phyloP scores from a whole-genome alignment of 1,139 yeast species.

The Nakaseomyces glabratus region DNA sequence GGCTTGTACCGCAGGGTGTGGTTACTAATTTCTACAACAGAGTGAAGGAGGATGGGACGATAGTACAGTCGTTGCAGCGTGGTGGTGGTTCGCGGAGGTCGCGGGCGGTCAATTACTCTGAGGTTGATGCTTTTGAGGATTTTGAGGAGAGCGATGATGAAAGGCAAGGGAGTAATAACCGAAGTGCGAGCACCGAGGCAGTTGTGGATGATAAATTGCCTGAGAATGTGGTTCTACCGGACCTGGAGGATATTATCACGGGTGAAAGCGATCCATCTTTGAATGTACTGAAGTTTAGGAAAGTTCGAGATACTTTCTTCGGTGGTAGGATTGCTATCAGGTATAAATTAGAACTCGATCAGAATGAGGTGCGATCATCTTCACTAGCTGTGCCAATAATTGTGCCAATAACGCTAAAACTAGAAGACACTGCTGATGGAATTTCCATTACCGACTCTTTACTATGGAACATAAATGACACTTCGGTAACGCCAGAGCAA shows the following conservation, averaged over 20 bases:
- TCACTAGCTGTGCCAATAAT: constrained; percentile 31
- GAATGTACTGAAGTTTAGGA: constrained; percentile 26
- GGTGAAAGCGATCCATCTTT: constrained; percentile 18
- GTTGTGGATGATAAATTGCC: background rate
- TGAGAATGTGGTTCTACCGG: constrained; percentile 18
- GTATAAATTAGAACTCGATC: constrained; percentile 21
- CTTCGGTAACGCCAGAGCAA: constrained; percentile 68
- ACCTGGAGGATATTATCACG: constrained; percentile 22
- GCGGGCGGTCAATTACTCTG: constrained; percentile 74
- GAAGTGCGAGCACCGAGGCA: background rate
- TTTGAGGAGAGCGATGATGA: constrained; percentile 6
- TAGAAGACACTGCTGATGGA: constrained; percentile 48
- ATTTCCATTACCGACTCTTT: constrained; percentile 70
- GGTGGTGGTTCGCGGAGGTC: constrained; percentile 75
- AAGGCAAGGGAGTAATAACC: constrained; percentile 7
- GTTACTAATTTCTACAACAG: constrained; percentile 63
- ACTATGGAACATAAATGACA: constrained; percentile 84
- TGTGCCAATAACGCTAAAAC: constrained; percentile 69
- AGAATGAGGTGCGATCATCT: background rate
- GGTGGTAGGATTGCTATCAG: constrained; percentile 29
- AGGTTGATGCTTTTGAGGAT: constrained; percentile 45
- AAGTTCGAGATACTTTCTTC: constrained; percentile 28
- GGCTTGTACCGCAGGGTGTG: constrained; percentile 54
- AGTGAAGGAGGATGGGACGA: constrained; percentile 53
- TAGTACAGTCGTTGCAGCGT: constrained; percentile 37